Evolutionary conservation across 2,329 filamentous ascomycete genomes (phyloP).

Genomic region (Sporothrix inflata): DNA sequence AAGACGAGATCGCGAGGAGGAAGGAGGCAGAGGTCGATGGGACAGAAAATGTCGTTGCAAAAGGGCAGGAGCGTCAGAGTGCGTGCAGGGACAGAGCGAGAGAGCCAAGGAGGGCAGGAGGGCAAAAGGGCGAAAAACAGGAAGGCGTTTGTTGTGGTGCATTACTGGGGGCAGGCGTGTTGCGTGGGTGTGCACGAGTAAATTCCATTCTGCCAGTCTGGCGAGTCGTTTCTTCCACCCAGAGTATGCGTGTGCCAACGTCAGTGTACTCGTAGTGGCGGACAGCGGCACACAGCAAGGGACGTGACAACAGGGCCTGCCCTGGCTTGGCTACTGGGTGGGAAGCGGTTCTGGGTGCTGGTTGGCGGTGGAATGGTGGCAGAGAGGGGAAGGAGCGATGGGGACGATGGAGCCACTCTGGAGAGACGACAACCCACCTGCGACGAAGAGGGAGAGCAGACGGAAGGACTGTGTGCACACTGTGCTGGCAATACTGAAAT

Average conservation of each 20-base stretch:
- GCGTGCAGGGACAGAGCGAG: background rate
- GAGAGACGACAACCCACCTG: background rate
- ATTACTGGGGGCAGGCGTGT: slow-evolving; percentile 17
- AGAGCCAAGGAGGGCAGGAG: background rate
- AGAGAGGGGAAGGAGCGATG: slow-evolving; percentile 23
- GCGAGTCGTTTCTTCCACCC: background rate
- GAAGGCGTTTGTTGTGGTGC: slow-evolving; percentile 25
- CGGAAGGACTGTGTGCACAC: slow-evolving; percentile 15
- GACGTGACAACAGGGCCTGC: no score
- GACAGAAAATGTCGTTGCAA: background rate
- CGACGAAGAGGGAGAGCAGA: background rate
- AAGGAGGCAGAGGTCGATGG: background rate
- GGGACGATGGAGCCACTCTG: slow-evolving; percentile 20
- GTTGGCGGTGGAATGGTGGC: slow-evolving; percentile 19
- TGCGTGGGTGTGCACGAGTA: background rate
- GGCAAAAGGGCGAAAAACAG: slow-evolving; percentile 3
- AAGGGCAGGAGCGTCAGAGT: background rate
- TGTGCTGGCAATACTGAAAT: slow-evolving; percentile 15
- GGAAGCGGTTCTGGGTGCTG: background rate
- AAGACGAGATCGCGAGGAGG: background rate
- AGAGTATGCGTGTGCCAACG: background rate
- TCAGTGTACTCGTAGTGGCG: background rate
- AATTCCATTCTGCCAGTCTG: no score
- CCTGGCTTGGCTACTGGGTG: background rate
- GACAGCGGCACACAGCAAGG: no score